phyloP scores from a whole-genome alignment of 805 yeast genomes.

The Metschnikowia cubensis region DNA sequence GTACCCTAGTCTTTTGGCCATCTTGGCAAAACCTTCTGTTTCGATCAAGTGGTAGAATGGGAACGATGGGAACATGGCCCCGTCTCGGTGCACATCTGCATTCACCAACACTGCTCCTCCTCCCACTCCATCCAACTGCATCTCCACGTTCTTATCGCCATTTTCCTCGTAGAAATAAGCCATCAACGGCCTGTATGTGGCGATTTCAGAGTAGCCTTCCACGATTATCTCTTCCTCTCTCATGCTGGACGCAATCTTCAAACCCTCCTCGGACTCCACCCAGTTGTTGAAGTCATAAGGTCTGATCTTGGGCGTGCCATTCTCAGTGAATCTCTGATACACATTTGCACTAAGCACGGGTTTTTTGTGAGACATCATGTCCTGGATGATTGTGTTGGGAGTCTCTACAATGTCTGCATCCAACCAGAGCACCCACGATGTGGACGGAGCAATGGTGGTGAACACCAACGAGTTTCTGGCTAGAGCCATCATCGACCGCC shows the following conservation, averaged over 20 bases:
- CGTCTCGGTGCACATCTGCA: constrained; percentile 97
- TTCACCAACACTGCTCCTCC: constrained; percentile 95
- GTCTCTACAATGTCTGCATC: constrained; percentile 94
- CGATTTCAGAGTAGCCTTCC: constrained; percentile 91
- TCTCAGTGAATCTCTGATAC: constrained; percentile 73
- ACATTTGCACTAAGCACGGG: constrained; percentile 91
- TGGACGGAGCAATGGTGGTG: constrained; percentile 83
- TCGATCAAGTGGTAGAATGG: constrained; percentile 96
- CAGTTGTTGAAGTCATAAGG: constrained; percentile 97
- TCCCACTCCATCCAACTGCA: constrained; percentile 95
- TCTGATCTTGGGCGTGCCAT: constrained; percentile 58
- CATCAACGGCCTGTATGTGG: constrained; percentile 94
- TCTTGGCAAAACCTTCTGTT: constrained; percentile 97
- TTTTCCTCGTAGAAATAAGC: constrained; percentile 73
- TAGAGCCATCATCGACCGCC: constrained; percentile 87
- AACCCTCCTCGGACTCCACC: constrained; percentile 82
- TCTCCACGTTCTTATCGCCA: constrained; percentile 61
- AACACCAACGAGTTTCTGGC: constrained; percentile 90
- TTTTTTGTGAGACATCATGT: constrained; percentile 77
- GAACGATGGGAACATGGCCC: constrained; percentile 99
- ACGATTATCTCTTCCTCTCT: constrained; percentile 87
- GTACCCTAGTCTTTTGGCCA: constrained; percentile 94
- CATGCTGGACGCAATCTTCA: constrained; percentile 66
- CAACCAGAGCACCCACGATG: constrained; percentile 95
- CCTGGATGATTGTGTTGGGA: constrained; percentile 79